Conservation (phyloP, 495 filamentous ascomycete species). For the Sporormia fimetaria region DNA sequence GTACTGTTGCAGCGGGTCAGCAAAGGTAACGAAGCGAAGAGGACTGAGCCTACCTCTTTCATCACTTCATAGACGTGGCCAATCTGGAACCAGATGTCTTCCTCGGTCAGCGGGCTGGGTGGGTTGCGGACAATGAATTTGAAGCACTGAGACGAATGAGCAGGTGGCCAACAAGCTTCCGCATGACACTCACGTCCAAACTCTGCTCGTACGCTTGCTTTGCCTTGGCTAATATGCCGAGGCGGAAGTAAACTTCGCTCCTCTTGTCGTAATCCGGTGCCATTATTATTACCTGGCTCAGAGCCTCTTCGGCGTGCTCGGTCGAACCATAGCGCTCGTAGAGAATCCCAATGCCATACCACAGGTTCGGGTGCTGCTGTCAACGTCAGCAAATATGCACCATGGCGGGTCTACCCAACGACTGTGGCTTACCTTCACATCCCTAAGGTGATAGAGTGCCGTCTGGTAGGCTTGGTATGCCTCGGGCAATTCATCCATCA, state of each 20-base stretch:
- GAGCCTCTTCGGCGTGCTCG: conserved; percentile 96
- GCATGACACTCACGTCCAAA: conserved; percentile 56
- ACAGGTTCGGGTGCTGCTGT: conserved; percentile 85
- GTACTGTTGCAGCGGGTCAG: conserved; percentile 48
- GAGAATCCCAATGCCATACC: conserved; percentile 97
- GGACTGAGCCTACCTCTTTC: conserved; percentile 71
- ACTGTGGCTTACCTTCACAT: conserved; percentile 66
- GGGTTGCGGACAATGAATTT: conserved; percentile 94
- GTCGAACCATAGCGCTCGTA: conserved; percentile 96
- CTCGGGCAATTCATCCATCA: conserved; percentile 98
- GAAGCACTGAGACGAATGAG: conserved; percentile 57
- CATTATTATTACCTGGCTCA: conserved; percentile 99
- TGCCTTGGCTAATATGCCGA: conserved; percentile 99
- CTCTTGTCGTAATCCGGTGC: conserved; percentile 96
- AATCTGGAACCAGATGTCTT: conserved; percentile 99
- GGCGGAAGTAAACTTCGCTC: conserved; percentile 96
- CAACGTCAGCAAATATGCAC: conserved; percentile 8
- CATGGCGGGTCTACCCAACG: not conserved
- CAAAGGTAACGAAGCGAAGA: conserved; percentile 23
- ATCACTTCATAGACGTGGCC: conserved; percentile 98
- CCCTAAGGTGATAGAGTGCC: conserved; percentile 81
- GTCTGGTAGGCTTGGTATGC: conserved; percentile 97
- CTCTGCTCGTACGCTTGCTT: conserved; percentile 89
- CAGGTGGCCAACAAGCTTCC: not conserved
- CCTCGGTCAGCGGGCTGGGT: conserved; percentile 84